Evolutionary conservation across 2,329 filamentous ascomycete genomes (phyloP).

Genomic region (Aureobasidium sp.): DNA sequence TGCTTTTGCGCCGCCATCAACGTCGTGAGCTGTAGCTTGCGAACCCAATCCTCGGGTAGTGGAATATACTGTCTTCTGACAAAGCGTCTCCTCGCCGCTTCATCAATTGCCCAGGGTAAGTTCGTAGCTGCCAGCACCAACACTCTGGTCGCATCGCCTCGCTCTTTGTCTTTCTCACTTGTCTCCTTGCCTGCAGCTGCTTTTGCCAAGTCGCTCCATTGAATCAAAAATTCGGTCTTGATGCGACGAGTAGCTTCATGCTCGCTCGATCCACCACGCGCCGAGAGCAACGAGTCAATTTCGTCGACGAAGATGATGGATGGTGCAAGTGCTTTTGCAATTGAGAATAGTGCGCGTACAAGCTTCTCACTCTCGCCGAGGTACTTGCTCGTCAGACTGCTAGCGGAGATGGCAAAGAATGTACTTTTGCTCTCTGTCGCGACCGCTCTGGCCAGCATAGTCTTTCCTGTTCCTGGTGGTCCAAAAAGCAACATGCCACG

Average conservation of each 20-base stretch:
- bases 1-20: conserved; percentile 85
- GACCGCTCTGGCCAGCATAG: conserved; percentile 90
- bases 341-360: conserved; percentile 77
- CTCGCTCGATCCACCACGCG: conserved; percentile 72
- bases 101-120: conserved; percentile 94
- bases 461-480: conserved; percentile 95
- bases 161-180: conserved; percentile 55
- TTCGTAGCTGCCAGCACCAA: conserved; percentile 93
- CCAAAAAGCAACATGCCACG: conserved; percentile 94
- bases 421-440: conserved; percentile 91
- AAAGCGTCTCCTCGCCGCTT: conserved; percentile 83
- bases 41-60: conserved; percentile 73
- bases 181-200: conserved; percentile 80
- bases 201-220: conserved; percentile 89
- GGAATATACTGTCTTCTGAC: conserved; percentile 94
- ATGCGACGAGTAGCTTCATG: conserved; percentile 89
- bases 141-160: conserved; percentile 77
- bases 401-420: conserved; percentile 95
- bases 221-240: conserved; percentile 96
- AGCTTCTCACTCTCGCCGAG: conserved; percentile 95
- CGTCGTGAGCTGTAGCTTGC: conserved; percentile 68
- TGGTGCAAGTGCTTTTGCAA: conserved; percentile 83
- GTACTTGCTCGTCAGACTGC: conserved; percentile 90
- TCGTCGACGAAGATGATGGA: conserved; percentile 98
- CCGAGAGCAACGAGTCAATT: conserved; percentile 86